phyloP scores from a whole-genome alignment of 1,284 basidiomycete genomes.

The Mycosarcoma mackinlayi region DNA sequence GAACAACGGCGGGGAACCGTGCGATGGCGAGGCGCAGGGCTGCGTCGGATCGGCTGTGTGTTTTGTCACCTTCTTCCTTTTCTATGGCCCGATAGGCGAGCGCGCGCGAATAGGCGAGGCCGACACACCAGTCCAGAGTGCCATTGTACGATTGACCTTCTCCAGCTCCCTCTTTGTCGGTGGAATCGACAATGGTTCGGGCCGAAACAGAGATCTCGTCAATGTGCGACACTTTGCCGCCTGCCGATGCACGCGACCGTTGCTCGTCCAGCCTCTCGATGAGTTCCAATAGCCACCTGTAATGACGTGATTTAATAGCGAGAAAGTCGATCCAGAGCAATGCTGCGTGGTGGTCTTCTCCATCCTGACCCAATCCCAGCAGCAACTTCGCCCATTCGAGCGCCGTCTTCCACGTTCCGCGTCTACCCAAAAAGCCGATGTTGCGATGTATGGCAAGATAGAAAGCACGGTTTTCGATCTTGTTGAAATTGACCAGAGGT shows the following conservation, averaged over 20 bases:
- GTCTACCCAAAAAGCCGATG: conserved; percentile 58
- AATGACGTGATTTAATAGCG: conserved; percentile 61
- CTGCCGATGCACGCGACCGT: conserved; percentile 8
- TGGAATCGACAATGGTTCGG: conserved; percentile 44
- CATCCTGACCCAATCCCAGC: conserved; percentile 53
- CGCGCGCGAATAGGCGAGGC: conserved; percentile 55
- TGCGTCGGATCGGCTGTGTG: conserved; percentile 25
- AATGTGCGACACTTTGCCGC: conserved; percentile 14
- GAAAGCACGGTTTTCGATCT: conserved; percentile 64
- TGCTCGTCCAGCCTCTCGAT: conserved; percentile 51
- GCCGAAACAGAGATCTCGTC: conserved; percentile 43
- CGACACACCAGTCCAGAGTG: conserved; percentile 64
- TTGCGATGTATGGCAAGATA: conserved; percentile 64
- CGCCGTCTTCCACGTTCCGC: conserved; percentile 66
- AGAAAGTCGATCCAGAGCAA: conserved; percentile 67
- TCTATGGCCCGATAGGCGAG: conserved; percentile 58
- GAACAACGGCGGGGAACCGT: conserved; percentile 55
- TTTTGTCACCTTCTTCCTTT: conserved; percentile 53
- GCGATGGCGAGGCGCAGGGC: conserved; percentile 60
- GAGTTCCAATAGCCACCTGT: conserved; percentile 60
- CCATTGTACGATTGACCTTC: conserved; percentile 38
- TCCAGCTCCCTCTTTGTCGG: conserved; percentile 35
- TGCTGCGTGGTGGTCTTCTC: conserved; percentile 63
- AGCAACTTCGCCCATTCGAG: conserved; percentile 66
- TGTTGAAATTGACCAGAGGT: conserved; percentile 57